Base-by-base conservation (phyloP, 2,329 filamentous ascomycete species). In the Colletotrichum destructivum region DNA sequence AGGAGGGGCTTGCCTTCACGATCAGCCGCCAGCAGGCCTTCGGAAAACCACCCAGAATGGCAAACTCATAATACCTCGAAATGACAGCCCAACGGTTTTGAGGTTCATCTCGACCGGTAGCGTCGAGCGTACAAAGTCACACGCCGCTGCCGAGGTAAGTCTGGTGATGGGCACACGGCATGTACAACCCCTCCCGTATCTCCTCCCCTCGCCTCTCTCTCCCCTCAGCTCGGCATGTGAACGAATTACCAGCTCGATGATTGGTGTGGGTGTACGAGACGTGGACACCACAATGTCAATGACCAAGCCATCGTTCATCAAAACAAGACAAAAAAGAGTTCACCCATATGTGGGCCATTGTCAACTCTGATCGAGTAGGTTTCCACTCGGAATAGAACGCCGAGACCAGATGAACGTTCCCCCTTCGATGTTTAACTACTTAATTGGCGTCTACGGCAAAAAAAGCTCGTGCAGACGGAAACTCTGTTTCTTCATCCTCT, bases 11-110 rank as follows among this genome's bases (percentile, higher is more conserved):
- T 35, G 26, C 26, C 13, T 55, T 18, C 52, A 31, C 52, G 38
- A 38, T 55, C 52, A 55, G 52, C 52, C 52, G 13, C 31, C 18
- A 31, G 52, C 52, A 55, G 38, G 31, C 31, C 52, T 38, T 38
- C 16, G 18, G 52, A n/a, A 55, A 12, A 6, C 31, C 12, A 21
- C 52, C 52, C 16, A 35, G 18, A 55, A 55, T 6, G 31, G 31
- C 26, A 31, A 38, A 38, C 18, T 55, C 7, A 18, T 5, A 3
- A n/a, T 38, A 16, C 26, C 26, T 55, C 8, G 3, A n/a, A 35
- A 9, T 35, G 52, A 15, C 52, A 55, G 18, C 18, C 18, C 26
- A 6, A 31, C 2, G 5, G 26, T 6, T 31, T 31, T 31, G 5
- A 21, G 18, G 5, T 13, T 12, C 18, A 21, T 18, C 9, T 49